Percentiles rank a stretch among this genome's conserved stretches.
phyloP scores from a whole-genome alignment of 495 filamentous ascomycete species.

The Aspergillus diversus region DNA sequence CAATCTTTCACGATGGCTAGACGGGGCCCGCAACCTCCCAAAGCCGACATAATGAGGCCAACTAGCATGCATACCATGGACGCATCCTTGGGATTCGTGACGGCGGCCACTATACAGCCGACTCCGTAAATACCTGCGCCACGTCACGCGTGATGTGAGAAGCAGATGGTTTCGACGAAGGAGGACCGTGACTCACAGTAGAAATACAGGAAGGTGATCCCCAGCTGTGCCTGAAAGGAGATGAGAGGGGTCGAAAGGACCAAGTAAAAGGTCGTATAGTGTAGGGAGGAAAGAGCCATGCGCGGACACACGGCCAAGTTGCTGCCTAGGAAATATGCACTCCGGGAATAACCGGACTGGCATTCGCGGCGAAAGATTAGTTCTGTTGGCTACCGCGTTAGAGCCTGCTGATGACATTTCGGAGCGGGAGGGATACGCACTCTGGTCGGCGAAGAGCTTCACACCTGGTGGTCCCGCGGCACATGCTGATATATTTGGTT shows the following conservation, averaged over 20 bases:
- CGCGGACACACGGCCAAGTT: constrained; percentile 49
- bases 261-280: background rate
- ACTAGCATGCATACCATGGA: background rate
- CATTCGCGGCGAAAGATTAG: constrained; percentile 42
- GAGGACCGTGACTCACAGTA: constrained; percentile 9
- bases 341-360: constrained; percentile 53
- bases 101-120: background rate
- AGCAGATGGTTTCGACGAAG: too few species aligned
- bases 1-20: too few species aligned
- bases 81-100: background rate
- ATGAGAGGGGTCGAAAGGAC: background rate
- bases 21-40: background rate
- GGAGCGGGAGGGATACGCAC: constrained; percentile 27
- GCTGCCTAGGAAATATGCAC: constrained; percentile 62
- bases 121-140: constrained; percentile 4
- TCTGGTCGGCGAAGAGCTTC: constrained; percentile 60
- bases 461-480: constrained; percentile 57
- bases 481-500: constrained; percentile 21
- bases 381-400: background rate
- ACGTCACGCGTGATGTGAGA: background rate
- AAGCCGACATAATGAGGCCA: background rate
- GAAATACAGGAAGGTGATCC: background rate
- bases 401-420: background rate
- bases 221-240: background rate
- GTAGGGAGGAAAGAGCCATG: constrained; percentile 38